phyloP scores from a whole-genome alignment of 768 basidiomycete genomes.

The Mycena sanguinolenta region DNA sequence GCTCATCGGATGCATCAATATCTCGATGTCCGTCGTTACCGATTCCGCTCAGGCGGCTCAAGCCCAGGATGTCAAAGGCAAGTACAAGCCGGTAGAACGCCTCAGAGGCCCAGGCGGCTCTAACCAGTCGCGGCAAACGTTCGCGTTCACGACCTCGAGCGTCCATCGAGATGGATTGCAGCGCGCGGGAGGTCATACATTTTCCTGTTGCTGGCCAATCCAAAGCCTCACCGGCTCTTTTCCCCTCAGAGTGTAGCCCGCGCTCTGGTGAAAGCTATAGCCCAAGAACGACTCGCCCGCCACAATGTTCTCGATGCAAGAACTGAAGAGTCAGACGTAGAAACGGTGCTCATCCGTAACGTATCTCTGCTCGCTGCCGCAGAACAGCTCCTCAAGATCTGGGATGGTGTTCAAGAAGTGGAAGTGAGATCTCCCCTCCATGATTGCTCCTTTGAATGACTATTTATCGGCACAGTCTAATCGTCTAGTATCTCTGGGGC shows the following conservation, averaged over 20 bases:
- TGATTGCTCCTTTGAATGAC: too few relatives aligned
- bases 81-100: too few relatives aligned
- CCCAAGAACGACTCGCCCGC: neutral
- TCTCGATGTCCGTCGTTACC: too few relatives aligned
- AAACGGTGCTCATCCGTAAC: neutral
- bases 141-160: neutral
- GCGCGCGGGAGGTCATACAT: neutral
- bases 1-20: too few relatives aligned
- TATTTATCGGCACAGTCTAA: neutral
- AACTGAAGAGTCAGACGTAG: too few relatives aligned
- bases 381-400: neutral
- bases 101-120: too few relatives aligned
- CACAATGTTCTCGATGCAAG: neutral
- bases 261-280: neutral
- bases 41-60: too few relatives aligned
- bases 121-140: too few relatives aligned
- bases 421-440: neutral
- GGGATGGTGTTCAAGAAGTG: neutral
- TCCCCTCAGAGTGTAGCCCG: neutral
- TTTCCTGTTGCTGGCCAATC: neutral
- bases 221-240: neutral
- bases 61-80: too few relatives aligned
- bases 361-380: neutral
- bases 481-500: neutral
- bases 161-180: neutral